A percentile compares a stretch with the other conserved stretches of the same genome.
These are phyloP conservation scores for Beauveria sp. DNA, from an alignment of 2,329 filamentous ascomycete species.

Conservation along the genomic window DNA sequence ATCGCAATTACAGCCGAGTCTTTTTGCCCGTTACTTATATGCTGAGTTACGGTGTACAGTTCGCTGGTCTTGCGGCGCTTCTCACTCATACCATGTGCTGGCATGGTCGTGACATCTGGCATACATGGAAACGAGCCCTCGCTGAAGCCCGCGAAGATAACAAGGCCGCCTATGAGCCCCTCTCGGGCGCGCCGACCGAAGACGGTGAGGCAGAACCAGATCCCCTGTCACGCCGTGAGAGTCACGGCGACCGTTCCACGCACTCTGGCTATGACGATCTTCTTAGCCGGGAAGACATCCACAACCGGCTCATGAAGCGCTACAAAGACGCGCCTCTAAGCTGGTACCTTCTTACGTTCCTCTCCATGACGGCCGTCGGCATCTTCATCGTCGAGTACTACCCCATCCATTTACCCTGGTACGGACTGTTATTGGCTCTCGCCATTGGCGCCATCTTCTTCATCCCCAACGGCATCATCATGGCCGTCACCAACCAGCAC, in stretches of 20 bases:
- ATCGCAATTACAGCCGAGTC: constrained; percentile 73
- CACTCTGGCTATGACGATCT: constrained; percentile 43
- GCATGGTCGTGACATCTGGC: constrained; percentile 78
- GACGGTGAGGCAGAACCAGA: constrained; percentile 10
- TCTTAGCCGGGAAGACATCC: constrained; percentile 69
- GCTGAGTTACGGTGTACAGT: constrained; percentile 78
- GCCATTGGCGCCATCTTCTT: constrained; percentile 74
- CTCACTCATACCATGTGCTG: constrained; percentile 76
- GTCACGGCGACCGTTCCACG: constrained; percentile 21
- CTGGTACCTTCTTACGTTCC: constrained; percentile 73
- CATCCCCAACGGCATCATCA: constrained; percentile 86
- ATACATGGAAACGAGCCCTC: constrained; percentile 64
- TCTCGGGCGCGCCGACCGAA: constrained; percentile 26
- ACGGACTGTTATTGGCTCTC: constrained; percentile 72
- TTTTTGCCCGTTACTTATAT: constrained; percentile 85
- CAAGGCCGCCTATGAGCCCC: constrained; percentile 45
- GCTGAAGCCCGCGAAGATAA: constrained; percentile 50
- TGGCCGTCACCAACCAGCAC: constrained; percentile 88
- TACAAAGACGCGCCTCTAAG: constrained; percentile 75
- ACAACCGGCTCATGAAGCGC: constrained; percentile 73
- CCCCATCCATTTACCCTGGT: constrained; percentile 78
- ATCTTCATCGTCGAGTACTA: constrained; percentile 84
- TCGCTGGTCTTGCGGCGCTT: constrained; percentile 71
- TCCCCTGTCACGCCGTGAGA: constrained; percentile 13
- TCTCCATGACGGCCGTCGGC: constrained; percentile 68